Base-by-base conservation (phyloP, 164 flowering plant species). In the Cinnamomum micranthum region DNA sequence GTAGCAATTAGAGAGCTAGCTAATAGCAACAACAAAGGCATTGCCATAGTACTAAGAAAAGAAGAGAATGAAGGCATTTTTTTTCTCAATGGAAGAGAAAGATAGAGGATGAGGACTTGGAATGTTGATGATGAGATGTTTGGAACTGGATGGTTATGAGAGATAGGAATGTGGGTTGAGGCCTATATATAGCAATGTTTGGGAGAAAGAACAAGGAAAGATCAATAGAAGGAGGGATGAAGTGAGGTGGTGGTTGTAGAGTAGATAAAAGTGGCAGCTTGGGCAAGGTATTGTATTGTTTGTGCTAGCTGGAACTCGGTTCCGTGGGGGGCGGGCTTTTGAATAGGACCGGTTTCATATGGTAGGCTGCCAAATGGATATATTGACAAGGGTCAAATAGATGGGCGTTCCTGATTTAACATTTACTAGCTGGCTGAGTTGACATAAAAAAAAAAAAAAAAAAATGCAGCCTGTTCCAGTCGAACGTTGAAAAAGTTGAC, bases 1-100 rank as follows among this genome's bases (percentile, higher is more conserved):
- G 71, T 4, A 31, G 28, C 55, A 58, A 69, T 41, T 41, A 69
- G 19, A 17, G 71, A 69, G 71, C 13, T 69, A 28, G 58, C 51
- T 69, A 23, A 69, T 41, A 14, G 15, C 71, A 69, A 47, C 17
- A 69, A 35, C 55, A 50, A 20, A 17, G 13, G 17, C 19, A 20
- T 20, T 4, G 71, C 71, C 33, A 24, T 41, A 41, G 19, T 20
- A 13, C 55, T 10, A 35, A 19, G 24, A 5, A 28, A 41, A 47
- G 5, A 69, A 47, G 71, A 47, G n/a, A 20, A 28, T 6, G n/a
- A 22, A n/a, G 55, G n/a, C 71, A 69, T 69, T 17, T 7, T 20
- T 63, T 64, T 12, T 17, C 60, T 55, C n/a, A 55, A 17, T 55
- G n/a, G 12, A 55, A 2, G 69, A 67, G 47, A 67, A 20, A 31